These are phyloP conservation scores for Aspergillus cavernicola DNA, from an alignment of 495 filamentous ascomycete species.

Conservation along the genomic window DNA sequence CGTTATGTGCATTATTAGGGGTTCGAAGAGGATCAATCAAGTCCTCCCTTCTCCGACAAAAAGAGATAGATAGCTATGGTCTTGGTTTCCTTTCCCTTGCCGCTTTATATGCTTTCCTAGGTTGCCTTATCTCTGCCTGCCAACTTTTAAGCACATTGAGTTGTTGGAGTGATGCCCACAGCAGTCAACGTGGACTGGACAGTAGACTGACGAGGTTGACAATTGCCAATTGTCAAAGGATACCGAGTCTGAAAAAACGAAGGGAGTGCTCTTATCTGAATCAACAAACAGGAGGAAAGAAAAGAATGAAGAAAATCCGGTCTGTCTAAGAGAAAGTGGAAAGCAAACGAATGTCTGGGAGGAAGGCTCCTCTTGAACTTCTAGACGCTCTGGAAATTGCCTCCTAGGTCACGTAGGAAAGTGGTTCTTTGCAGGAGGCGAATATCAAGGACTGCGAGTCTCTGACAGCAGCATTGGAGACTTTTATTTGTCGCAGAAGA, in stretches of 20 bases:
- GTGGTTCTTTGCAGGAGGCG: constrained; percentile 12
- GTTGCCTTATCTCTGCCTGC: no score
- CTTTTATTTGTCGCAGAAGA: constrained; percentile 20
- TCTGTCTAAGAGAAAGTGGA: constrained; percentile 7
- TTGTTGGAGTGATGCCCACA: neutral
- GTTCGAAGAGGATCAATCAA: constrained; percentile 1
- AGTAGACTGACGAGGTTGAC: neutral
- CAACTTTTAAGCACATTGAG: neutral
- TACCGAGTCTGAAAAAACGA: constrained; percentile 10
- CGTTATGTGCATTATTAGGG: constrained; percentile 39
- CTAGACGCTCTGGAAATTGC: constrained; percentile 6
- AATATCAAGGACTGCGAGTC: constrained; percentile 10
- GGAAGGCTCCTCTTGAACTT: constrained; percentile 5
- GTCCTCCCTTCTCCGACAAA: neutral
- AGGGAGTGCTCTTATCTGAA: constrained; percentile 3
- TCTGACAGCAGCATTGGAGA: constrained; percentile 21
- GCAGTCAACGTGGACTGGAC: neutral
- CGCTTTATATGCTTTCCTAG: neutral
- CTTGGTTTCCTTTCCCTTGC: neutral
- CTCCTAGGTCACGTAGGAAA: constrained; percentile 3
- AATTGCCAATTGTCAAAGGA: neutral
- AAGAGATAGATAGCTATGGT: neutral
- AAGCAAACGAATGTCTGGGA: constrained; percentile 18
- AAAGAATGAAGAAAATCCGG: constrained; percentile 15
- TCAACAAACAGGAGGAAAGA: constrained; percentile 4